phyloP scores from a whole-genome alignment of 768 basidiomycete species.

The Butyriboletus loyo region DNA sequence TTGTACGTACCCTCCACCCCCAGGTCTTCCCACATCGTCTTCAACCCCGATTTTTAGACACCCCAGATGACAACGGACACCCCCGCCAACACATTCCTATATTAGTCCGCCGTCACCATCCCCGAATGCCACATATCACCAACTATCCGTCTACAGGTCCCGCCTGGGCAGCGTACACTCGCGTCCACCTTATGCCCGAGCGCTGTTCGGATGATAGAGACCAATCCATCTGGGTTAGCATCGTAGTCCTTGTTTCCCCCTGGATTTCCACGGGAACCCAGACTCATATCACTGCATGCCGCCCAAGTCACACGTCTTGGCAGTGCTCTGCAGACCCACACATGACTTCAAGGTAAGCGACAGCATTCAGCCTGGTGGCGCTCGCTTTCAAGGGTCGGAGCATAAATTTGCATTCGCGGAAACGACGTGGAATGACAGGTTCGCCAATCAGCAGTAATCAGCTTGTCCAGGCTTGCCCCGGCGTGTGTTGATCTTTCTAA shows the following conservation, averaged over 20 bases:
- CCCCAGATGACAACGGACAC: constrained; percentile 68
- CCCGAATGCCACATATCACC: constrained; percentile 54
- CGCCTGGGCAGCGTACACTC: constrained; percentile 67
- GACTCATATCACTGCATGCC: too few species aligned
- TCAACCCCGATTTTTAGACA: constrained; percentile 82
- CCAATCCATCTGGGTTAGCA: constrained; percentile 46
- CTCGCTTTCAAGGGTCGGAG: background rate
- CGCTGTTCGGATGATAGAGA: constrained; percentile 69
- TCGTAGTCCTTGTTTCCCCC: constrained; percentile 68
- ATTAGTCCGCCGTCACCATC: constrained; percentile 43
- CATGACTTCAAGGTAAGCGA: too few species aligned
- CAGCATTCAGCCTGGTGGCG: too few species aligned
- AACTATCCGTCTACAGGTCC: constrained; percentile 80
- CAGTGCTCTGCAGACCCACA: too few species aligned
- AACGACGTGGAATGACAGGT: constrained; percentile 21
- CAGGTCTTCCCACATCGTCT: constrained; percentile 51
- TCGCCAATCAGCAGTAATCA: background rate
- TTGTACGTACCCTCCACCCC: constrained; percentile 36
- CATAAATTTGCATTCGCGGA: background rate
- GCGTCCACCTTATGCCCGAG: constrained; percentile 67
- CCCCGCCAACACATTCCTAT: constrained; percentile 54
- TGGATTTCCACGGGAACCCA: constrained; percentile 81
- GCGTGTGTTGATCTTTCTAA: constrained; percentile 53
- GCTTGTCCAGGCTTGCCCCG: constrained; percentile 36
- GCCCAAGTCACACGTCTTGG: too few species aligned